Percentiles rank a stretch among this genome's conserved stretches.
Evolutionary conservation across 2,329 filamentous ascomycete genomes (phyloP).

Genomic region (Epichloe gansuensis): DNA sequence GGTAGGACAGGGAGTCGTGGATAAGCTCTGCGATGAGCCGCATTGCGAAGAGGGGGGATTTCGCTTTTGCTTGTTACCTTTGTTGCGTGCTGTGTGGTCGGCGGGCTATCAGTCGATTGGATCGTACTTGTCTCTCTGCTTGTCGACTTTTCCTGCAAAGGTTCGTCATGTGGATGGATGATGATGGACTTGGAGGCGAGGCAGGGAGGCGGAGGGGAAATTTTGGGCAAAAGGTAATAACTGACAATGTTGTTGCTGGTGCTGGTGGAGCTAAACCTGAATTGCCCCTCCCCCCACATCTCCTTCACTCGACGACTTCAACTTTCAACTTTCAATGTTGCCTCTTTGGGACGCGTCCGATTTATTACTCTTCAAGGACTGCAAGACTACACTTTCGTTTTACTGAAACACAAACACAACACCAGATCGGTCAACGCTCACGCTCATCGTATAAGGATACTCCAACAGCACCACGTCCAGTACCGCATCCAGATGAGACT

Average conservation of each 20-base stretch:
- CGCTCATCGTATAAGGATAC: slow-evolving; percentile 80
- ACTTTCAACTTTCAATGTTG: no score
- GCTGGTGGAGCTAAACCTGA: neutral
- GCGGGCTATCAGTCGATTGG: neutral
- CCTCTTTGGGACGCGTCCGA: no score
- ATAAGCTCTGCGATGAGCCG: slow-evolving; percentile 93
- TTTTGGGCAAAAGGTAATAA: slow-evolving; percentile 11
- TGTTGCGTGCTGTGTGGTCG: neutral
- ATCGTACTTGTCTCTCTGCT: neutral
- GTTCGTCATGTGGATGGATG: slow-evolving; percentile 19
- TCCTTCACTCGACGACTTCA: no score
- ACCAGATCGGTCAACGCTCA: slow-evolving; percentile 80
- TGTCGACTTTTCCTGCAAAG: no score
- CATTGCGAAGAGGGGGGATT: slow-evolving; percentile 45
- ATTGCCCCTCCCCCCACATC: no score
- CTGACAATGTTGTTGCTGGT: neutral
- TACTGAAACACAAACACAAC: slow-evolving; percentile 71
- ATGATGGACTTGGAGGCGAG: slow-evolving; percentile 7
- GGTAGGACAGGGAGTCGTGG: slow-evolving; percentile 87
- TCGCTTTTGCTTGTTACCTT: neutral
- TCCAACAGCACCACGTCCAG: slow-evolving; percentile 82
- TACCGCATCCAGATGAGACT: slow-evolving; percentile 77
- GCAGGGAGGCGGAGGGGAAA: slow-evolving; percentile 19
- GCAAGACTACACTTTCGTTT: neutral
- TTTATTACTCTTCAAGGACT: no score